Evolutionary conservation across 2,329 filamentous ascomycete species (phyloP), one percentile per base, ranked within the genome.

Genomic region (Calonectria hawksworthii): DNA sequence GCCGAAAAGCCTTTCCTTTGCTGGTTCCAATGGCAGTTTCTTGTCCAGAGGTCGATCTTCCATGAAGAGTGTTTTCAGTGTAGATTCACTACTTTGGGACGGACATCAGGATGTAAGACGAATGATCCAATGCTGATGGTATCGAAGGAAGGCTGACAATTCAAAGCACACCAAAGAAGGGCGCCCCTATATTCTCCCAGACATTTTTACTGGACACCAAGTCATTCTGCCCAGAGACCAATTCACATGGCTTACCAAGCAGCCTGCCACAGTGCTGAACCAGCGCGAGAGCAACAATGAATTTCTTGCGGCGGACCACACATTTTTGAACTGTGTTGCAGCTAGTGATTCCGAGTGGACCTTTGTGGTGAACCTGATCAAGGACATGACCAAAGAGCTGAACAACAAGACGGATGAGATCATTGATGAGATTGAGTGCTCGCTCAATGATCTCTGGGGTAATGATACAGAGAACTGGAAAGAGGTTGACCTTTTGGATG

Each of bases 221-320:
- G 59, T 64, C 18, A 64, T 32, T 23, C 14, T 64, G 7, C 59
- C 59, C 13, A 44, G 38, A 23, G 59, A 44, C 21, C 36, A 36
- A 36, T 28, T 47, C 10, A 41, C 36, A 28, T 64, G 59, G 59
- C 23, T 64, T 4, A 64, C 36, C 21, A 64, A 64, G 36, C 36
- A 64, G 14, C 59, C 59, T 8, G 30, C 59, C 5, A 21, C 21
- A 2, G 34, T 64, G 5, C 23, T 64, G 1, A 64, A 13, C 59
- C 59, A 64, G 23, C 59, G 59, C 18, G 59, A 64, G n/a, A 64
- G 59, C 26, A 64, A 64, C 36, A 64, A 64, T 47, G 36, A 30
- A 23, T 47, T 64, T 28, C 36, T 64, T 28, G 38, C 26, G 4
- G 59, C 59, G 5, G 36, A 64, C 36, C 36, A 47, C 59, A 30